Conservation (phyloP, 2,329 filamentous ascomycete species). For the Clarireedia monteithiana region DNA sequence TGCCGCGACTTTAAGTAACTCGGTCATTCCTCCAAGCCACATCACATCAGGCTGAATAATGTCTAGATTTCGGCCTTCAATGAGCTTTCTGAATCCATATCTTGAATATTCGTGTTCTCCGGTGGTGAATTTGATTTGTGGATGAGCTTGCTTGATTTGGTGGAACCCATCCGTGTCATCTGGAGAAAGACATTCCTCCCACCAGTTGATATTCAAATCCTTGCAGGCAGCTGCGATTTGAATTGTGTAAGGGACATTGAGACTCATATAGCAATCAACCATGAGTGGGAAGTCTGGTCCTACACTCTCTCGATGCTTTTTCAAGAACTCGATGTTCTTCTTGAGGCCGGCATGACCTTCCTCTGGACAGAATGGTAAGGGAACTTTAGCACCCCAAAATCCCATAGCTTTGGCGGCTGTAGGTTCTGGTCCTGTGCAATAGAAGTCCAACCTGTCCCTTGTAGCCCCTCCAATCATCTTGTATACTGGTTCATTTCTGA, state of each 20-base stretch:
- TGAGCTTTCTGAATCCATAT: conserved; percentile 89
- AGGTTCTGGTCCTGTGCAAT: conserved; percentile 88
- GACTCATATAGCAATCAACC: conserved; percentile 95
- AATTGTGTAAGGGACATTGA: conserved; percentile 89
- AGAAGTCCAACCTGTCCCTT: conserved; percentile 75
- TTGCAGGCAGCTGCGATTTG: conserved; percentile 78
- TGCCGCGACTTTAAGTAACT: conserved; percentile 80
- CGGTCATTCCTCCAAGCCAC: conserved; percentile 92
- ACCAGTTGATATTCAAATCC: conserved; percentile 89
- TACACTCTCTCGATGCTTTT: conserved; percentile 74
- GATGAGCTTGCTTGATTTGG: conserved; percentile 84
- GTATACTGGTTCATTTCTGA: conserved; percentile 89
- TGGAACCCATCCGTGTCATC: conserved; percentile 90
- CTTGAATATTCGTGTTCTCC: conserved; percentile 93
- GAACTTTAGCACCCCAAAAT: conserved; percentile 86
- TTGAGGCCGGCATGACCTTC: conserved; percentile 74
- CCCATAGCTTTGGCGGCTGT: conserved; percentile 74
- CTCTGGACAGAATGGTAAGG: conserved; percentile 81
- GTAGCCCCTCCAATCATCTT: conserved; percentile 90
- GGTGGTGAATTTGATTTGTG: conserved; percentile 86
- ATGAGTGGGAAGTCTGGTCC: conserved; percentile 88
- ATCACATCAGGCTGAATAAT: conserved; percentile 95
- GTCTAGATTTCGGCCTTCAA: conserved; percentile 85
- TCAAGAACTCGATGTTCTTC: conserved; percentile 86
- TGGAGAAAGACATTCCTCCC: conserved; percentile 87